Evolutionary conservation across 768 basidiomycete species (phyloP).

Genomic region (Auricularia sp.): DNA sequence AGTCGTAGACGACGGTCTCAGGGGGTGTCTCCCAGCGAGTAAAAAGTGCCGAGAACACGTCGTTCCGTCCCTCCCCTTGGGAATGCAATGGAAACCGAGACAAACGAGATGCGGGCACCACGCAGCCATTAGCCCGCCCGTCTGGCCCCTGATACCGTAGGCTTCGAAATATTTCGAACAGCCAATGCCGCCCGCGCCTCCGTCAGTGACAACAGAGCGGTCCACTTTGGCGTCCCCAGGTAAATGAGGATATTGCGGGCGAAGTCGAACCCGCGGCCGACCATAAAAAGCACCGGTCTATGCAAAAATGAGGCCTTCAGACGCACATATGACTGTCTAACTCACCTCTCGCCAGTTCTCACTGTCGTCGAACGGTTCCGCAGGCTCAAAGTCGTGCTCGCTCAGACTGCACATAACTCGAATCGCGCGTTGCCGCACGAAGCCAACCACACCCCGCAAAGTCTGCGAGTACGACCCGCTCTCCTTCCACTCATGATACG

Average conservation of each 20-base stretch:
- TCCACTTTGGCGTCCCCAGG: background rate
- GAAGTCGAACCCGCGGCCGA: background rate
- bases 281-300: background rate
- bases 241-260: background rate
- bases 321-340: background rate
- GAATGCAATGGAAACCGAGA: constrained; percentile 16
- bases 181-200: background rate
- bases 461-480: too few species aligned
- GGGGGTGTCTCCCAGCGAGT: constrained; percentile 24
- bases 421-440: too few species aligned
- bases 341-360: background rate
- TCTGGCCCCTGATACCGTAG: background rate
- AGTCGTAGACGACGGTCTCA: constrained; percentile 22
- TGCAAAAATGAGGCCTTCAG: background rate
- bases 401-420: background rate
- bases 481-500: background rate
- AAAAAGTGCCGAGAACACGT: constrained; percentile 30
- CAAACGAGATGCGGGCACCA: background rate
- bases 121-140: background rate
- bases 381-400: background rate
- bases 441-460: too few species aligned
- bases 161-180: background rate
- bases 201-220: background rate
- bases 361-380: background rate
- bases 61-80: constrained; percentile 17